These are phyloP conservation scores for Monilinia aucupariae DNA, from an alignment of 2,329 filamentous ascomycete species.

Conservation along the genomic window DNA sequence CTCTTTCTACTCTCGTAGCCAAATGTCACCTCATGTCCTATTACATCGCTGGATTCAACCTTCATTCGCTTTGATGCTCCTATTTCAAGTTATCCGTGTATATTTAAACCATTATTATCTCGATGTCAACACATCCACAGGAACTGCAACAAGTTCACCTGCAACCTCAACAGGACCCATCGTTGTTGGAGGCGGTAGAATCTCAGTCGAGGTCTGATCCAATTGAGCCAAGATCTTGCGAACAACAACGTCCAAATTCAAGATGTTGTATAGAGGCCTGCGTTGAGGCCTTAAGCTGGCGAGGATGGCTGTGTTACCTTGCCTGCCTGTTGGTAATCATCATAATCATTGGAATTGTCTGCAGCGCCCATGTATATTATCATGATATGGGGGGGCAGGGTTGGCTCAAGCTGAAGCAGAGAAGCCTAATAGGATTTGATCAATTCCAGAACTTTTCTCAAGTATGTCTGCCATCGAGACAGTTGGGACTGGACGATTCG, in stretches of 20 bases:
- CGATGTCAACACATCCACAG: constrained; percentile 22
- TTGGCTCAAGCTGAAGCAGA: constrained; percentile 22
- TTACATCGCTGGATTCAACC: constrained; percentile 19
- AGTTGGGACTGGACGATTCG: constrained; percentile 11
- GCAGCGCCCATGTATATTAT: constrained; percentile 28
- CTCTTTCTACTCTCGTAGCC: constrained; percentile 6
- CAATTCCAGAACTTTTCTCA: not conserved
- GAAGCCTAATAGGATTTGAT: not conserved
- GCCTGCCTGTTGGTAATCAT: constrained; percentile 20
- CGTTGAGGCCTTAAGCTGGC: constrained; percentile 17
- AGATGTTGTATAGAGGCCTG: constrained; percentile 3
- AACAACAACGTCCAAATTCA: constrained; percentile 11
- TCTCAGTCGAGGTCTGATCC: constrained; percentile 22
- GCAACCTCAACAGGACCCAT: constrained; percentile 12
- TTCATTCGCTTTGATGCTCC: constrained; percentile 20
- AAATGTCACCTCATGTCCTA: constrained; percentile 23
- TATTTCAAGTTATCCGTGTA: constrained; percentile 17
- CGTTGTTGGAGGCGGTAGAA: constrained; percentile 9
- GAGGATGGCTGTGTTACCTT: constrained; percentile 22
- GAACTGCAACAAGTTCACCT: constrained; percentile 14
- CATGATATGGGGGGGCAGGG: constrained; percentile 28
- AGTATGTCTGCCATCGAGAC: constrained; percentile 27
- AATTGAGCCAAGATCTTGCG: constrained; percentile 9
- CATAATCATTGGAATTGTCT: constrained; percentile 28
- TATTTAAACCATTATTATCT: constrained; percentile 6